phyloP scores from a whole-genome alignment of 1,284 basidiomycete genomes.

The Ustanciosporium gigantosporum region DNA sequence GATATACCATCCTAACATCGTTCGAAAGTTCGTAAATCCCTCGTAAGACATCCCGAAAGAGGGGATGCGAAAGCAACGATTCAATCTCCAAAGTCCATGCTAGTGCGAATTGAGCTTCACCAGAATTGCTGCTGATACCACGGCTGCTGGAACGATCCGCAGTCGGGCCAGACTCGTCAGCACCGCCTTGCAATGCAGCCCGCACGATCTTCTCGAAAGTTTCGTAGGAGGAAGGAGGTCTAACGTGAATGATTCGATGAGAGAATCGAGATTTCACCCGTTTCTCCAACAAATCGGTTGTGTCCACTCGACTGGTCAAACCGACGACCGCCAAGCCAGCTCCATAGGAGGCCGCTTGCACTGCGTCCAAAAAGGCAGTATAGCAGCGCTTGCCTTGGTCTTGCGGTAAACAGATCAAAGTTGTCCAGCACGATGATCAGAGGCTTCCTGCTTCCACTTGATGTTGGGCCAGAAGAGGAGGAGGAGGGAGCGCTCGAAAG shows the following conservation, averaged over 20 bases:
- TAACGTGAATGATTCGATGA: constrained; percentile 52
- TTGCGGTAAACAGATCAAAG: constrained; percentile 53
- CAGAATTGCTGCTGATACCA: no score
- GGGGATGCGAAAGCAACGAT: constrained; percentile 8
- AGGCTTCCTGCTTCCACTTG: constrained; percentile 28
- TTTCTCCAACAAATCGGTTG: constrained; percentile 56
- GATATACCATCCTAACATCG: constrained; percentile 39
- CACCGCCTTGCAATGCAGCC: constrained; percentile 15
- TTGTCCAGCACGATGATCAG: constrained; percentile 52
- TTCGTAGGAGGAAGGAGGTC: constrained; percentile 27
- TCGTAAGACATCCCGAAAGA: constrained; percentile 21
- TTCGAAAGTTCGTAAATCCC: constrained; percentile 41
- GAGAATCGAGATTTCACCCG: constrained; percentile 58
- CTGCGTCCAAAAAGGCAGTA: constrained; percentile 59
- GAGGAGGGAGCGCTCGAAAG: constrained; percentile 32
- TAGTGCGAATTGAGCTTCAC: not conserved
- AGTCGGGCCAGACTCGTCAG: no score
- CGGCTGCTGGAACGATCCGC: not conserved
- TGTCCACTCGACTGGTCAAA: constrained; percentile 48
- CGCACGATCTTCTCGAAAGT: constrained; percentile 34
- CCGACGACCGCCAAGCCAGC: constrained; percentile 54
- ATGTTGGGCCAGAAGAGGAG: not conserved
- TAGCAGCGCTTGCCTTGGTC: constrained; percentile 54
- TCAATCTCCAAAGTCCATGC: constrained; percentile 33
- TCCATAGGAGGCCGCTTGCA: constrained; percentile 53